Base-by-base conservation (phyloP, 2,329 filamentous ascomycete genomes). In the Fusarium sp. region DNA sequence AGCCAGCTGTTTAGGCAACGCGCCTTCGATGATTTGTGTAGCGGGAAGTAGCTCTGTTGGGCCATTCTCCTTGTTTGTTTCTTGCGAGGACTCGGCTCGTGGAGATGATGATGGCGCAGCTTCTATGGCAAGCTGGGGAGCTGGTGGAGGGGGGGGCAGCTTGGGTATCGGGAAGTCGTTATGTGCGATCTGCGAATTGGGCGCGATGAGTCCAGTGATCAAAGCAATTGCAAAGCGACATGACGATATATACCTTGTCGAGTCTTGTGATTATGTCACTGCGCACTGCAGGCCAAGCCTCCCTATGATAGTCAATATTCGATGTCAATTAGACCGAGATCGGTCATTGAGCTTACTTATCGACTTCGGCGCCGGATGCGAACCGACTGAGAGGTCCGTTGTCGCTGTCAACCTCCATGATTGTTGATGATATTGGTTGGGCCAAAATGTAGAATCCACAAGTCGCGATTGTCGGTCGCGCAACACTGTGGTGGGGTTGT, bases 101-200 rank as follows among this genome's bases (percentile, higher is more conserved):
- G 80, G 75, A n/a, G 82, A 80, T 2, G 80, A 80, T 2, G 80
- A 78, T 19, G 79, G 74, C 19, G 78, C 65, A 63, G 81, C 76
- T 64, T 76, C 78, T 55, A 73, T 73, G 54, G 75, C 72, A 76
- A 66, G 72, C 70, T 56, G 78, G 71, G 50, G 78, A 71, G 66
- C 65, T 49, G 66, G 77, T 70, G 76, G 76, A 11, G 77, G 77
- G 14, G 78, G 76, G 31, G 83, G 82, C 48, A 86, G 76, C 49
- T 79, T 81, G 10, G 90, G 90, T 67, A 89, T 88, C 37, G 90
- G 87, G 69, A 96, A 97, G 48, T 89, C 88, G 72, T 87, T 82
- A 74, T 85, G 84, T 36, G 90, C 85, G 66, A 93, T 94, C 91
- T 96, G 42, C 35, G 32, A 31, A 45, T 7, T 10, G 48, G 46